These are phyloP conservation scores for Paxillus involutus DNA, from an alignment of 768 basidiomycete species.

Conservation along the genomic window DNA sequence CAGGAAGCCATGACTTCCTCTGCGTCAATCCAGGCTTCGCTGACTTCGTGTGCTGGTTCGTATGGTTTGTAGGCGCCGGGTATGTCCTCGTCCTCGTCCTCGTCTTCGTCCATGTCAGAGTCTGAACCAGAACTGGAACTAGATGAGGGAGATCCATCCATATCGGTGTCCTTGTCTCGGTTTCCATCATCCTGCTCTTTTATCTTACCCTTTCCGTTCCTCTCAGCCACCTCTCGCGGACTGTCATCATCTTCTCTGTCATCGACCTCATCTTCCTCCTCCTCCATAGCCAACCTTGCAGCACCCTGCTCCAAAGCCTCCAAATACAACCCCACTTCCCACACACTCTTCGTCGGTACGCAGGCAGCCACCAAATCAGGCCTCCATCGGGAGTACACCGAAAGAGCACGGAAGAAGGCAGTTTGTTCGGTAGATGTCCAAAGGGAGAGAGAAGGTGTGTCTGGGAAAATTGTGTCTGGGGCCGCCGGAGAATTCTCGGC, in stretches of 20 bases:
- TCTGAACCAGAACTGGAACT: slow-evolving; percentile 24
- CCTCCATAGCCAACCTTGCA: slow-evolving; percentile 13
- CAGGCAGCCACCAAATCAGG: slow-evolving; percentile 75
- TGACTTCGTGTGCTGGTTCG: slow-evolving; percentile 36
- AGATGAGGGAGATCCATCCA: slow-evolving; percentile 16
- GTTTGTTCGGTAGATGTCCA: slow-evolving; percentile 76
- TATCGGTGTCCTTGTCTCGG: slow-evolving; percentile 5
- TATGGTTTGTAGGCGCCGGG: background rate
- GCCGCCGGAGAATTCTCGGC: background rate
- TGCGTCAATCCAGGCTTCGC: slow-evolving; percentile 33
- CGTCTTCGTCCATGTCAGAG: background rate
- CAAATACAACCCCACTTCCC: slow-evolving; percentile 71
- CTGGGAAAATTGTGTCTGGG: background rate
- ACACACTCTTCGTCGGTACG: slow-evolving; percentile 61
- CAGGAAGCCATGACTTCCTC: slow-evolving; percentile 34
- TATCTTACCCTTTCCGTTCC: slow-evolving; percentile 8
- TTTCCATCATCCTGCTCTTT: slow-evolving; percentile 5
- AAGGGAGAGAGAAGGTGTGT: slow-evolving; percentile 4
- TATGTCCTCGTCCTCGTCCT: too few relatives aligned
- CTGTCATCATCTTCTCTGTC: slow-evolving; percentile 17
- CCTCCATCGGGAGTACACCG: slow-evolving; percentile 64
- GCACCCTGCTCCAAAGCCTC: slow-evolving; percentile 43
- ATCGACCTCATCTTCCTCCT: slow-evolving; percentile 19
- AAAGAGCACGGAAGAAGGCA: slow-evolving; percentile 68
- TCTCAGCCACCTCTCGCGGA: background rate